phyloP scores from a whole-genome alignment of 805 yeast genomes.

The Cyberlindnera samutprakarnensis region DNA sequence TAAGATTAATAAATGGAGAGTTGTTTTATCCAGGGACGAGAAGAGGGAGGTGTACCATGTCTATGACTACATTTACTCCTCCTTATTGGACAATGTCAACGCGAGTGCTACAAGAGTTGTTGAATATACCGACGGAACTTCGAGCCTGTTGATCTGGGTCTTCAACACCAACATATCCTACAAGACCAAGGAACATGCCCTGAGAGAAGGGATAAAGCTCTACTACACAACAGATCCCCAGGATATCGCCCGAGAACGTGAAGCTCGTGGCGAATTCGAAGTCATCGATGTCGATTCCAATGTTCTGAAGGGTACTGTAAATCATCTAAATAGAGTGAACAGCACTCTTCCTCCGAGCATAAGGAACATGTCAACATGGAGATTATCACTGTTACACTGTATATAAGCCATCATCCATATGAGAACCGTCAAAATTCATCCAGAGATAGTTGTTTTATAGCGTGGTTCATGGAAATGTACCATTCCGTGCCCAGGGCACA shows the following conservation, averaged over 20 bases:
- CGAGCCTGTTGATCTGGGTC: slow-evolving; percentile 36
- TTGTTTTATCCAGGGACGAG: slow-evolving; percentile 24
- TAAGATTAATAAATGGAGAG: slow-evolving; percentile 52
- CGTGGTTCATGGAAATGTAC: too few species aligned
- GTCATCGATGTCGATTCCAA: slow-evolving; percentile 25
- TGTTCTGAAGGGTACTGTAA: slow-evolving; percentile 26
- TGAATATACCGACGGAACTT: slow-evolving; percentile 17
- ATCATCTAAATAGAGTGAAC: slow-evolving; percentile 24
- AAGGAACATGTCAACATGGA: slow-evolving; percentile 18
- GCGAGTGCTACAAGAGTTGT: slow-evolving; percentile 34
- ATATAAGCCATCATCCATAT: too few species aligned
- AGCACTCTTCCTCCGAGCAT: slow-evolving; percentile 26
- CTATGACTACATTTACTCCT: slow-evolving; percentile 29
- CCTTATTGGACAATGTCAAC: slow-evolving; percentile 35
- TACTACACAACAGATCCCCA: slow-evolving; percentile 31
- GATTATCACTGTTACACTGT: slow-evolving; percentile 4
- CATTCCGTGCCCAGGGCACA: too few species aligned
- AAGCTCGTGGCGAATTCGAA: slow-evolving; percentile 34
- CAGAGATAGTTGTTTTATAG: too few species aligned
- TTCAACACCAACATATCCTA: slow-evolving; percentile 35
- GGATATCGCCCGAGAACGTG: slow-evolving; percentile 22
- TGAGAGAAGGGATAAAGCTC: slow-evolving; percentile 33
- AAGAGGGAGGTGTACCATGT: slow-evolving; percentile 28
- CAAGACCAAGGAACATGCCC: slow-evolving; percentile 5
- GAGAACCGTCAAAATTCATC: too few species aligned